Percentiles rank a stretch among this genome's conserved stretches.
These are phyloP conservation scores for Botrytis cinerea DNA, from an alignment of 2,329 filamentous ascomycete genomes.

Conservation along the genomic window DNA sequence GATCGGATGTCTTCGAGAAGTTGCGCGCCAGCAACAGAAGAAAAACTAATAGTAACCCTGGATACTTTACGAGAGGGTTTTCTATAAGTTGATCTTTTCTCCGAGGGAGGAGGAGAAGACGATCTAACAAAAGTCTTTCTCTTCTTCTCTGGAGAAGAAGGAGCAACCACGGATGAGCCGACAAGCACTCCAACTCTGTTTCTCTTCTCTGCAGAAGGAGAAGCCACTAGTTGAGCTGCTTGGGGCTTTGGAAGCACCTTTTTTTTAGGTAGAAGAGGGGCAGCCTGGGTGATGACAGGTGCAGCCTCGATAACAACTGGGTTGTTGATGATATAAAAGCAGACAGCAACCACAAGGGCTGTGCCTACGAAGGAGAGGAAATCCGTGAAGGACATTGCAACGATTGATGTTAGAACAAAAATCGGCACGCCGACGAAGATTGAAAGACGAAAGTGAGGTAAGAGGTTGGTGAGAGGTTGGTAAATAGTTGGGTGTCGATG, in stretches of 20 bases:
- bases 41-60: neutral
- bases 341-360: slow-evolving; percentile 8
- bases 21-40: slow-evolving; percentile 22
- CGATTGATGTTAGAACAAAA: slow-evolving; percentile 17
- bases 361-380: slow-evolving; percentile 3
- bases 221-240: neutral
- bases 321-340: neutral
- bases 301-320: slow-evolving; percentile 2
- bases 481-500: neutral
- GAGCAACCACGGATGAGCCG: neutral
- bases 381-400: slow-evolving; percentile 3
- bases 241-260: neutral
- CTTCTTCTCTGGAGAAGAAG: neutral
- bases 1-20: slow-evolving; percentile 6
- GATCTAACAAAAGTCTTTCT: neutral
- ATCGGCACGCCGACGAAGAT: slow-evolving; percentile 21
- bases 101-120: neutral
- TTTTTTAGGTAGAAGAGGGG: neutral
- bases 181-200: neutral
- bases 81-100: neutral
- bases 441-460: neutral
- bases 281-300: slow-evolving; percentile 6
- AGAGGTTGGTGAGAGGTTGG: neutral
- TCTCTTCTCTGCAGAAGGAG: slow-evolving; percentile 1
- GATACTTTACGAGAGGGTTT: neutral